A percentile compares a stretch with the other conserved stretches of the same genome.
Evolutionary conservation across 2,329 filamentous ascomycete genomes (phyloP).

Genomic region (Penicillium corylophilum): DNA sequence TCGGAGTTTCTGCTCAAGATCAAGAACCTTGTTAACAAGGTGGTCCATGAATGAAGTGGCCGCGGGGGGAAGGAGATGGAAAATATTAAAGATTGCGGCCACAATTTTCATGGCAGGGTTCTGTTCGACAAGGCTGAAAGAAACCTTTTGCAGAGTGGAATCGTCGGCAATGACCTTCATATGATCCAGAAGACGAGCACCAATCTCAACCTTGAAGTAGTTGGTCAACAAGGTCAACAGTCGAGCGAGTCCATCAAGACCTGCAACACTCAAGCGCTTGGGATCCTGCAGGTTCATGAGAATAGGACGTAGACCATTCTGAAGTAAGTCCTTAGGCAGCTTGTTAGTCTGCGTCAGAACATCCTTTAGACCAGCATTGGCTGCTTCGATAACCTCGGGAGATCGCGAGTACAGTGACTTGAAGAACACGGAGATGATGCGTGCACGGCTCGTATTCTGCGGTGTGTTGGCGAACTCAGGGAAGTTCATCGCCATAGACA

Average conservation of each 20-base stretch:
- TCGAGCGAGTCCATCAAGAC: constrained; percentile 85
- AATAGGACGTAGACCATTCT: constrained; percentile 92
- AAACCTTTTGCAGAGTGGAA: constrained; percentile 77
- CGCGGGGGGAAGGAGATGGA: constrained; percentile 87
- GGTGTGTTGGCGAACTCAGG: constrained; percentile 82
- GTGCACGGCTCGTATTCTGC: constrained; percentile 60
- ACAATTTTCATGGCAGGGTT: constrained; percentile 91
- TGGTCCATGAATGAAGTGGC: constrained; percentile 89
- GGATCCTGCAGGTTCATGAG: constrained; percentile 93
- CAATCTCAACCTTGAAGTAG: constrained; percentile 99
- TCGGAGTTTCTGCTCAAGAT: constrained; percentile 79
- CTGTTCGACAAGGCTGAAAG: constrained; percentile 92
- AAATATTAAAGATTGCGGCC: constrained; percentile 91
- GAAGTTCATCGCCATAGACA: constrained; percentile 91
- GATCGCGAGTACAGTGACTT: constrained; percentile 95
- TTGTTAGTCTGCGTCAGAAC: constrained; percentile 88
- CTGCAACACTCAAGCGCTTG: constrained; percentile 82
- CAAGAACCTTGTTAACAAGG: constrained; percentile 84
- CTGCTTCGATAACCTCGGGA: constrained; percentile 86
- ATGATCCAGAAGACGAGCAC: constrained; percentile 86
- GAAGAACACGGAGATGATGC: constrained; percentile 94
- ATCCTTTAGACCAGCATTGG: constrained; percentile 83
- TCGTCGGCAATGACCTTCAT: constrained; percentile 87
- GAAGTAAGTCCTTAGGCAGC: constrained; percentile 89
- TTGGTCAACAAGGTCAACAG: constrained; percentile 89